phyloP scores from a whole-genome alignment of 2,329 filamentous ascomycete genomes.

The Elsinoe ampelina region DNA sequence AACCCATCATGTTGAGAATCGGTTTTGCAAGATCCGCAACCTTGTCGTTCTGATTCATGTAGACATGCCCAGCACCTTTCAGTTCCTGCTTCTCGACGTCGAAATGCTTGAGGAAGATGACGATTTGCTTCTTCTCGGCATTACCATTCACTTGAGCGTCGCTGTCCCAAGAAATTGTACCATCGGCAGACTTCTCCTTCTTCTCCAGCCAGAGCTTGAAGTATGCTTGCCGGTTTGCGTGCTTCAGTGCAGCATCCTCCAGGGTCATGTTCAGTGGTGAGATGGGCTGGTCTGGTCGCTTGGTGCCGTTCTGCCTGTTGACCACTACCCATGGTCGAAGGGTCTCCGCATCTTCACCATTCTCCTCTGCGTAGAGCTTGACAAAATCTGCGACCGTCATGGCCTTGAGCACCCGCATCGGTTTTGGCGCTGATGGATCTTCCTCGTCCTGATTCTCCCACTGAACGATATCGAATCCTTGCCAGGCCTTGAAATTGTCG shows the following conservation, averaged over 20 bases:
- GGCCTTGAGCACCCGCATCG: conserved; percentile 64
- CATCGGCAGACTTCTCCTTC: conserved; percentile 59
- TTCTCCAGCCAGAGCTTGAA: conserved; percentile 84
- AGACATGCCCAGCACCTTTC: conserved; percentile 70
- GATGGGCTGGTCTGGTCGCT: conserved; percentile 80
- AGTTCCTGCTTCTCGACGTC: conserved; percentile 68
- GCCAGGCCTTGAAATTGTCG: conserved; percentile 68
- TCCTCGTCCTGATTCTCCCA: conserved; percentile 56
- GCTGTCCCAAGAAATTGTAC: conserved; percentile 62
- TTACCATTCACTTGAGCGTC: conserved; percentile 39
- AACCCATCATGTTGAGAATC: conserved; percentile 76
- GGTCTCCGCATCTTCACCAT: conserved; percentile 56
- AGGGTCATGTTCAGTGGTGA: conserved; percentile 61
- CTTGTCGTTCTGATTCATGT: conserved; percentile 79
- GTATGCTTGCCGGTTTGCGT: conserved; percentile 55
- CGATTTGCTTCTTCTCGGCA: conserved; percentile 47
- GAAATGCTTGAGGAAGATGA: conserved; percentile 90
- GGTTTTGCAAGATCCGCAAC: conserved; percentile 71
- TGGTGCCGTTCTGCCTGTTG: conserved; percentile 94
- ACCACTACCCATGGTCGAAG: conserved; percentile 95
- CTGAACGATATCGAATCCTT: conserved; percentile 67
- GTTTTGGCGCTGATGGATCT: conserved; percentile 61
- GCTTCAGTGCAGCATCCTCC: conserved; percentile 58
- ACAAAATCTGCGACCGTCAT: conserved; percentile 70
- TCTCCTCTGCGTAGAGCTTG: conserved; percentile 59